phyloP scores from a whole-genome alignment of 2,329 filamentous ascomycete species.

The Fusarium staphyleae region DNA sequence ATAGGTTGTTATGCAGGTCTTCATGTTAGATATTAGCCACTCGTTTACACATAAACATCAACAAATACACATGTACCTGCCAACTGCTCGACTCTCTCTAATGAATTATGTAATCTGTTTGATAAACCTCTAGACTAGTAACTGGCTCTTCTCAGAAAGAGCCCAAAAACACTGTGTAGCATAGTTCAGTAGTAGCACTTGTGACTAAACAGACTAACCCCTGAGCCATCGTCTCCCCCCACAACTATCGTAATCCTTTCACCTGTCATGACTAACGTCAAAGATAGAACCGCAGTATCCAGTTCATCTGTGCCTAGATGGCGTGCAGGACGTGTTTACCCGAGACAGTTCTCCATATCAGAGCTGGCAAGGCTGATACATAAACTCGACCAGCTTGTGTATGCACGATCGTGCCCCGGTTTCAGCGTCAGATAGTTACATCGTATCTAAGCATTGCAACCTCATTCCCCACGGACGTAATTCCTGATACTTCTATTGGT shows the following conservation, averaged over 20 bases:
- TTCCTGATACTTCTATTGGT: not conserved
- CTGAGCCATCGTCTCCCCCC: no score
- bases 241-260: no score
- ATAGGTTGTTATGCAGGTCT: constrained; percentile 3
- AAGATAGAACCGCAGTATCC: not conserved
- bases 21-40: constrained; percentile 9
- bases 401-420: constrained; percentile 20
- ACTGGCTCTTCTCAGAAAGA: no score
- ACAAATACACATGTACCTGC: constrained; percentile 6
- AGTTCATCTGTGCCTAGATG: constrained; percentile 19
- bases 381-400: not conserved
- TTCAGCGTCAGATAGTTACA: constrained; percentile 19
- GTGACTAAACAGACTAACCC: no score
- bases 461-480: not conserved
- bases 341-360: constrained; percentile 1
- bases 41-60: constrained; percentile 17
- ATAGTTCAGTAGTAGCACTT: no score
- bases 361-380: constrained; percentile 2
- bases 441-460: constrained; percentile 18
- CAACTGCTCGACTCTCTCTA: not conserved
- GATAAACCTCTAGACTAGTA: no score
- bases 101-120: not conserved
- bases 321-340: constrained; percentile 21
- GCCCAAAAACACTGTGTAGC: no score
- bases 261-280: no score